Conservation (phyloP, 306 rosid species). For the Lablab purpureus region DNA sequence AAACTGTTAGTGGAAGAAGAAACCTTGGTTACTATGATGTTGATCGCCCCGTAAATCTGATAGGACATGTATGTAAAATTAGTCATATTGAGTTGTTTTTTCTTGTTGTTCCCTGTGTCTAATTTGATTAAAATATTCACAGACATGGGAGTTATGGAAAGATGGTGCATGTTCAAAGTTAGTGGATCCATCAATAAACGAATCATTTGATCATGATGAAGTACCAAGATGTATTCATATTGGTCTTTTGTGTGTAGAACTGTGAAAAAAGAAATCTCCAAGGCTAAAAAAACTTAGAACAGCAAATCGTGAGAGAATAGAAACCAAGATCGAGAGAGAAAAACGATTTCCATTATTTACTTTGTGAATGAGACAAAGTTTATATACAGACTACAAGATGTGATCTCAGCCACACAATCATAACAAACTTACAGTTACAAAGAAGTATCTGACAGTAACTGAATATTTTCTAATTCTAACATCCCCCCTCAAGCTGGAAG, state of each 20-base stretch:
- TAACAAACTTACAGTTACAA: too few species aligned
- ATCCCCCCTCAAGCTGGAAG: too few species aligned
- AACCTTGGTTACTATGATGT: neutral
- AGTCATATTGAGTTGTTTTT: neutral
- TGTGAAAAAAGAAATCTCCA: too few species aligned
- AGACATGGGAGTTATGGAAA: constrained; percentile 45
- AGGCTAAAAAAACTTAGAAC: too few species aligned
- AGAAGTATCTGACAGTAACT: too few species aligned
- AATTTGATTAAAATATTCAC: neutral
- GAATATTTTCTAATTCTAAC: too few species aligned
- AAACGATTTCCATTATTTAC: too few species aligned
- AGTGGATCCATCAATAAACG: constrained; percentile 23
- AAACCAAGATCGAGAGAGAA: too few species aligned
- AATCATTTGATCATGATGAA: neutral
- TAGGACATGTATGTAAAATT: constrained; percentile 41
- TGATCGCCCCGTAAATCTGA: neutral
- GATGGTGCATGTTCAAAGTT: neutral
- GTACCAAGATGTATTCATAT: constrained; percentile 40
- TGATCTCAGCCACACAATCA: too few species aligned
- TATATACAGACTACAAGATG: too few species aligned
- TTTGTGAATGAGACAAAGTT: too few species aligned
- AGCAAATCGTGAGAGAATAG: too few species aligned
- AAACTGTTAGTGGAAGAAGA: constrained; percentile 18
- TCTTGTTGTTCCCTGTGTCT: neutral
- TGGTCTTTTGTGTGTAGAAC: constrained; percentile 34